phyloP scores from a whole-genome alignment of 2,329 filamentous ascomycete species.

The Geosmithia flava region DNA sequence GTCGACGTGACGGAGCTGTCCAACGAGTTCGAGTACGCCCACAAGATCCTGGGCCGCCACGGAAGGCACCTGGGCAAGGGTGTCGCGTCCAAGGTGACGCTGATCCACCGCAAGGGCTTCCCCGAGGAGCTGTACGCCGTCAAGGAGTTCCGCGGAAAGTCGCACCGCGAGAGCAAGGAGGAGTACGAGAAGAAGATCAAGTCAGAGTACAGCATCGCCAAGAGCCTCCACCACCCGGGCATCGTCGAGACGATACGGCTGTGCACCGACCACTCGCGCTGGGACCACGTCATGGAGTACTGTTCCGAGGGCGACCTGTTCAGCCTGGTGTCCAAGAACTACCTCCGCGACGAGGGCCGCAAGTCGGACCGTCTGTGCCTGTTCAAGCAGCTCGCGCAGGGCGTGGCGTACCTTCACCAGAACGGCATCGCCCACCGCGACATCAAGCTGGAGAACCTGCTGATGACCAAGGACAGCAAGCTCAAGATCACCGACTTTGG shows the following conservation, averaged over 20 bases:
- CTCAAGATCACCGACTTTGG: conserved; percentile 90
- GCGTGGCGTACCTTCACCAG: conserved; percentile 68
- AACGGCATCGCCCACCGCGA: conserved; percentile 85
- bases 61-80: conserved; percentile 72
- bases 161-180: conserved; percentile 52
- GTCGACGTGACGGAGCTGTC: conserved; percentile 59
- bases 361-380: conserved; percentile 64
- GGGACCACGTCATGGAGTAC: conserved; percentile 92
- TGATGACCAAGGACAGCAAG: conserved; percentile 67
- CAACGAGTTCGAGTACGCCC: conserved; percentile 57
- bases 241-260: conserved; percentile 71
- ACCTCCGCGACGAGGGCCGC: conserved; percentile 52
- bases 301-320: conserved; percentile 75
- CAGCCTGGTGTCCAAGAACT: conserved; percentile 57
- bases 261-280: conserved; percentile 61
- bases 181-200: conserved; percentile 87
- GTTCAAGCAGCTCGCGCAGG: conserved; percentile 81
- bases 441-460: conserved; percentile 79
- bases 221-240: conserved; percentile 76
- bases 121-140: conserved; percentile 63
- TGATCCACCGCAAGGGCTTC: conserved; percentile 62
- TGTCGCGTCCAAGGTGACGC: conserved; percentile 67
- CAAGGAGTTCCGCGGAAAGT: conserved; percentile 74
- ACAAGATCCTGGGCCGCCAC: conserved; percentile 58
- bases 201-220: conserved; percentile 79